Evolutionary conservation across 2,329 filamentous ascomycete species (phyloP).

Genomic region (Pseudogymnoascus sp.): DNA sequence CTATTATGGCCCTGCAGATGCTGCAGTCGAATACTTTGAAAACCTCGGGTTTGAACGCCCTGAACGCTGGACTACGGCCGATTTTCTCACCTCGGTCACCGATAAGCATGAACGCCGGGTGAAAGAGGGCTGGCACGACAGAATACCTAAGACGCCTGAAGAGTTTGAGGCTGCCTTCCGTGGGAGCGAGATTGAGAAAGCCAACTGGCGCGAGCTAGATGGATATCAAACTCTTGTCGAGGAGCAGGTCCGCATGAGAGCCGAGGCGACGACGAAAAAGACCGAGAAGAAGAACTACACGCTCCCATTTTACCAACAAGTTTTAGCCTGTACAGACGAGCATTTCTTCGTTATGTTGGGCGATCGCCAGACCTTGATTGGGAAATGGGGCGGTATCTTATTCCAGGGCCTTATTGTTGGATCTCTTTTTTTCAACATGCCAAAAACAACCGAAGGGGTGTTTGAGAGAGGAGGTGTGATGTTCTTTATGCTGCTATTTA

Average conservation of each 20-base stretch:
- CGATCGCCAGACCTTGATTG: constrained; percentile 28
- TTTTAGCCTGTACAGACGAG: constrained; percentile 38
- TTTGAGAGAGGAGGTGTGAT: constrained; percentile 55
- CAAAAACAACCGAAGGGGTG: constrained; percentile 43
- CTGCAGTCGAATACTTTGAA: constrained; percentile 59
- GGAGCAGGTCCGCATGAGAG: constrained; percentile 32
- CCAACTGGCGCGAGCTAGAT: constrained; percentile 41
- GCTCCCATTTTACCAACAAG: constrained; percentile 43
- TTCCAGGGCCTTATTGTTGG: constrained; percentile 31
- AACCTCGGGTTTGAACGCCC: constrained; percentile 54
- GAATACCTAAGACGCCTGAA: constrained; percentile 50
- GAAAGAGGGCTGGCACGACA: constrained; percentile 49
- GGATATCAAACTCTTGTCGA: constrained; percentile 41
- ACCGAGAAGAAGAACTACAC: constrained; percentile 45
- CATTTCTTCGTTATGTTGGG: constrained; percentile 31
- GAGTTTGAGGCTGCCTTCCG: constrained; percentile 48
- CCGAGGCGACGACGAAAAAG: constrained; percentile 30
- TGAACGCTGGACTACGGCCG: constrained; percentile 59
- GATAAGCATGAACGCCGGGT: constrained; percentile 66
- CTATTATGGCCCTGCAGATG: constrained; percentile 54
- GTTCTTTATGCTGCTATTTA: constrained; percentile 57
- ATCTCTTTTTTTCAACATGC: constrained; percentile 45
- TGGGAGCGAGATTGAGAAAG: constrained; percentile 39
- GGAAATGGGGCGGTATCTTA: constrained; percentile 31
- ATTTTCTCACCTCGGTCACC: constrained; percentile 70